phyloP scores from a whole-genome alignment of 176 grass and related monocot genomes.

The Aegilops longissima region DNA sequence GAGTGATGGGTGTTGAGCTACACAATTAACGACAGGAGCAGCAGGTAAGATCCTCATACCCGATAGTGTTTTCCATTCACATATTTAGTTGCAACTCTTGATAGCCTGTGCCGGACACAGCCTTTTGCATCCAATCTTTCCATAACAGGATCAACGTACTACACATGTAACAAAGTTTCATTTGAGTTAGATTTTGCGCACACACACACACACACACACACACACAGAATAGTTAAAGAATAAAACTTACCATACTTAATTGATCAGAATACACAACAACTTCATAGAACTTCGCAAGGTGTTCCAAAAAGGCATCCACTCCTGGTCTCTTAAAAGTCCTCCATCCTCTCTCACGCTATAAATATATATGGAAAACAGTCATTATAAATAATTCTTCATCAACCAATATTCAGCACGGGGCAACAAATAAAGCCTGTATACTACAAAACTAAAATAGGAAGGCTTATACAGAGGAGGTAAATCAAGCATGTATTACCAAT shows the following conservation, averaged over 20 bases:
- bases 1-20: background rate
- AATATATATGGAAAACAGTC: constrained; percentile 18
- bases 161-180: constrained; percentile 27
- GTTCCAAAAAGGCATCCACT: constrained; percentile 95
- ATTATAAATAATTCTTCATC: background rate
- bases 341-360: constrained; percentile 95
- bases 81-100: constrained; percentile 91
- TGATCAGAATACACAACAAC: constrained; percentile 99
- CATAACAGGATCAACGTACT: constrained; percentile 98
- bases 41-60: constrained; percentile 44
- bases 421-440: background rate
- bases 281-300: constrained; percentile 88
- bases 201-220: constrained; percentile 6
- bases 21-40: constrained; percentile 23
- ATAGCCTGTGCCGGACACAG: constrained; percentile 71
- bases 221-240: constrained; percentile 13
- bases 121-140: constrained; percentile 95
- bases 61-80: constrained; percentile 87
- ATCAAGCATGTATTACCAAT: background rate
- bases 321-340: constrained; percentile 98
- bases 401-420: background rate
- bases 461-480: background rate
- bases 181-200: constrained; percentile 31
- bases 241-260: constrained; percentile 69
- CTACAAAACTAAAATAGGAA: constrained; percentile 7